Base-by-base conservation (phyloP, 2,329 filamentous ascomycete genomes). In the Aureobasidium mangrovei region DNA sequence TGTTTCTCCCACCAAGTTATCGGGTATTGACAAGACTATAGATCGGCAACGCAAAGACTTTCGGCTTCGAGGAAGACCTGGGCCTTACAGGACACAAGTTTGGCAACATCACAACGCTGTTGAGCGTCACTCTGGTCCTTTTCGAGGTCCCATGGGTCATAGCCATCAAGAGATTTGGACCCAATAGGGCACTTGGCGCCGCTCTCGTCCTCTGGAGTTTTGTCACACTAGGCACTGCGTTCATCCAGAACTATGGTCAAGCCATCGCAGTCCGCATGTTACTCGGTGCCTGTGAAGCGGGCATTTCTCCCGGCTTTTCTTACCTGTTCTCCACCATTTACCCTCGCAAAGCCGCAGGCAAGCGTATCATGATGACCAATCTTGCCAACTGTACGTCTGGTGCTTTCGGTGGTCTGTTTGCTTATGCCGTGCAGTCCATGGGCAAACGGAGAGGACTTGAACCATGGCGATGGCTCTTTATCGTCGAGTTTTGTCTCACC, bases 311-410 rank as follows among this genome's bases (percentile, higher is more conserved):
- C 0, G 84, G 85, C 0, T 69, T 86, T 59, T n/a, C 32, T 47
- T 8, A 32, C 44, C 31, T 18, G 82, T 79, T 4, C 70, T 85
- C 18, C 88, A 88, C 60, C 74, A 90, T 18, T 88, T 0, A 78
- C 88, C 60, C 89, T 88, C 73, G 90, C 90, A 70, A 85, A 81
- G 44, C 85, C 85, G 63, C 76, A 78, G 27, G 85, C 77, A 89
- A 2, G 85, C 85, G 3, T 27, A 69, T 88, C 42, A 80, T 86
- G 2, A 82, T 88, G 2, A 84, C 83, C 1, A 88, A 87, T 60
- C 75, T 90, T 0, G 88, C 89, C 63, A 82, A 85, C 48, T 80
- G 77, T 42, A 79, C 85, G 3, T 84, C 85, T 0, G 86, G 86
- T 2, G 86, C 84, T 1, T 78, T 82, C 27, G 86, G 86, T 4